Base-by-base conservation (phyloP, 352 stramenopile genomes). In the Pythium brachiatum region DNA sequence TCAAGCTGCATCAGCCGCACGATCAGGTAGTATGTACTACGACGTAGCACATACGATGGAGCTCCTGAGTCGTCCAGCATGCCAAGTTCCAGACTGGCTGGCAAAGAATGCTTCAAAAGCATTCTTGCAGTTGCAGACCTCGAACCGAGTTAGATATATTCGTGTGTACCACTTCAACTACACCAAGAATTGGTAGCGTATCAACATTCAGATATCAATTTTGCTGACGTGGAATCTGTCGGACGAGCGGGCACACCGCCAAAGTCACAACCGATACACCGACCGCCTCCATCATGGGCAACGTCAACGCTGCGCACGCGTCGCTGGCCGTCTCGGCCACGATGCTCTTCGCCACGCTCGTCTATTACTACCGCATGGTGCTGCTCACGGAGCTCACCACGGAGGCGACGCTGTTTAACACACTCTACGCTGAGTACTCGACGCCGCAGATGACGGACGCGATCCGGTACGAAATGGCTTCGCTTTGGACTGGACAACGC, bases 301-400 rank as follows among this genome's bases (percentile, higher is more conserved):
- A 61, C 54, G 48, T 62, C 20, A 68, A 62, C n/a, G 53, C 44
- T 2, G 46, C 54, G 54, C 54, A 68, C 13, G 36, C 58, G 48
- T 86, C 80, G 77, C 62, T 90, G 36, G 47, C 77, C 38, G 73
- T 90, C 55, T 80, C 76, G 55, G 55, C 71, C 21, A 75, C 67
- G 58, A 90, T 77, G 79, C 72, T 90, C 56, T 59, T 81, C 26
- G 65, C 69, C 20, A 90, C 77, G 53, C 64, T 86, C 31, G 67
- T 86, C 36, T 90, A 90, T 64, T 88, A 85, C 72, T 88, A 88
- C 72, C 78, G 74, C 57, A 88, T 86, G 74, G 79, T 90, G 41
- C 65, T 88, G 53, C 81, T 90, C 41, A 86, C 80, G 13, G 78
- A 90, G 72, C 78, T 87, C 60, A 88, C 76, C 53, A 81, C 79